A percentile compares a stretch with the other conserved stretches of the same genome.
Conservation (phyloP, 257 asterid species). For the Solanum chilense region DNA sequence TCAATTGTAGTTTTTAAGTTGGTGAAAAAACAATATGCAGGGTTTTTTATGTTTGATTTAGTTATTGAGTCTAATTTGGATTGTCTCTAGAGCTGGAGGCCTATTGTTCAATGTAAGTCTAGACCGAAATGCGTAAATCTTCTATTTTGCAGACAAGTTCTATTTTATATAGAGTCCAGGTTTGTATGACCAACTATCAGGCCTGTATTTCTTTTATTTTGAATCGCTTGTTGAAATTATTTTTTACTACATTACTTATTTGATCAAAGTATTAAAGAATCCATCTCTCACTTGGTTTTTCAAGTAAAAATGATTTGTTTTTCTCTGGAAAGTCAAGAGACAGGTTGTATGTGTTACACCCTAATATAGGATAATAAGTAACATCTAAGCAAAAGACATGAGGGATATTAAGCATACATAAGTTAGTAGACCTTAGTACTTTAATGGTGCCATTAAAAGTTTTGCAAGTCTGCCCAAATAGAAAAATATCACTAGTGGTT, state of each 20-base stretch:
- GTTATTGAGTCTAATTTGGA: not conserved
- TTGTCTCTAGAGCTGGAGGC: not conserved
- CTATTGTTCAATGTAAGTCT: not conserved
- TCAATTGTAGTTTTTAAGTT: not conserved
- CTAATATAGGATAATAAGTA: not conserved
- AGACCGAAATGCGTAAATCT: not conserved
- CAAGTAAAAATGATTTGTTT: not conserved
- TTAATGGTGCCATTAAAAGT: too few species aligned
- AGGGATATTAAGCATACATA: too few species aligned
- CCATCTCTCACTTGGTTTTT: not conserved
- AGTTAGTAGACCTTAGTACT: not conserved
- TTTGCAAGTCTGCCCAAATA: too few species aligned
- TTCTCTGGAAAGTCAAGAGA: not conserved
- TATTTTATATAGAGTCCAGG: not conserved
- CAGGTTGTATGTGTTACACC: not conserved
- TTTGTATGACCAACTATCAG: not conserved
- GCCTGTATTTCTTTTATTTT: not conserved
- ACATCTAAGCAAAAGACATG: too few species aligned
- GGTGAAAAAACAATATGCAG: not conserved
- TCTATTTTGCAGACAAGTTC: not conserved
- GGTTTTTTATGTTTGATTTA: not conserved
- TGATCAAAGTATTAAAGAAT: not conserved
- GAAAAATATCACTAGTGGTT: too few species aligned
- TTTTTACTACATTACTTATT: not conserved
- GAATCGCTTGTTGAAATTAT: not conserved